phyloP scores from a whole-genome alignment of 441 rosid genomes.

The Geranium incanum region DNA sequence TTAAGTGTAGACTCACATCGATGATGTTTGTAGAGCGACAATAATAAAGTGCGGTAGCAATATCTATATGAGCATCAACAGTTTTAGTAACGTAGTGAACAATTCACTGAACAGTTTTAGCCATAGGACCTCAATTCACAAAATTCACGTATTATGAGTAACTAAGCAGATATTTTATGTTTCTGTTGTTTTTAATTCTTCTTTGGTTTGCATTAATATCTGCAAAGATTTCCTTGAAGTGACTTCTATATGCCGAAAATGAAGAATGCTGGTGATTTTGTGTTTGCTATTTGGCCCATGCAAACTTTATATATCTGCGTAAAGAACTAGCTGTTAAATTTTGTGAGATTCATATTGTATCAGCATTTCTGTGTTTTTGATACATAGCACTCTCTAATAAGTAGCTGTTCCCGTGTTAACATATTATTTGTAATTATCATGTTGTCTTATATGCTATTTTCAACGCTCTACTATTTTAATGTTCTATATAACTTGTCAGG shows the following conservation, averaged over 20 bases:
- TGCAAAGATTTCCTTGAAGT: neutral
- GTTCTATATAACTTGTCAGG: slow-evolving; percentile 41
- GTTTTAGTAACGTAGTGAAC: too few species aligned
- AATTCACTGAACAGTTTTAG: too few species aligned
- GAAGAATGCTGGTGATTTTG: too few species aligned
- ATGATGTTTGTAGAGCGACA: too few species aligned
- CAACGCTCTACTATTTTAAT: slow-evolving; percentile 8
- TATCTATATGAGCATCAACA: too few species aligned
- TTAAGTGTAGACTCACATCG: too few species aligned
- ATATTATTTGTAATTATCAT: neutral
- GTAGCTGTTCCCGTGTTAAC: neutral
- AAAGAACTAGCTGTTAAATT: neutral
- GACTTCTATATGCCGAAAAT: neutral
- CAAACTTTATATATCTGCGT: neutral
- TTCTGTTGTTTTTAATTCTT: neutral
- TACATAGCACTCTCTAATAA: neutral
- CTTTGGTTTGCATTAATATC: neutral
- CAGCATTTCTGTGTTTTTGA: neutral
- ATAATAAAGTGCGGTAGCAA: too few species aligned
- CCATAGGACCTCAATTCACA: too few species aligned
- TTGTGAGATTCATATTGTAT: neutral
- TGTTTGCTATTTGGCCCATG: neutral
- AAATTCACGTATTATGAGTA: neutral
- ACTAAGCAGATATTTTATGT: neutral
- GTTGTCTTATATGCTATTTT: neutral